Base-by-base conservation (phyloP, 2,329 filamentous ascomycete genomes). In the Penicillium nordicum region DNA sequence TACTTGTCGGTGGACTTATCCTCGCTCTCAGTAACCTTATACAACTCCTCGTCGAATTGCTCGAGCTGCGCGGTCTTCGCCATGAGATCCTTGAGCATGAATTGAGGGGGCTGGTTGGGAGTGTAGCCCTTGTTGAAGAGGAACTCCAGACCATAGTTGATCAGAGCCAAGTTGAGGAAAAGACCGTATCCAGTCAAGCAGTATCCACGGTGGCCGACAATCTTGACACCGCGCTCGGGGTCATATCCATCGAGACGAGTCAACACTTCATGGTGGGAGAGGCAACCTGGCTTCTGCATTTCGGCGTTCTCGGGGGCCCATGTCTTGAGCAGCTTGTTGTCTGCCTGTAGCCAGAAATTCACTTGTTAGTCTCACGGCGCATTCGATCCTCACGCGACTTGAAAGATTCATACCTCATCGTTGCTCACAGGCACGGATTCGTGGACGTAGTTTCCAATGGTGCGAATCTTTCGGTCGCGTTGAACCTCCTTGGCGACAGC, bases 61-160 rank as follows among this genome's bases (percentile, higher is more conserved):
- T 94, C 92, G 27, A 99, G 85, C 77, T 99, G 94, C 2, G 94
- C 94, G 0, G 94, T 99, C 82, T 97, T 97, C 58, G 89, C 92
- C 94, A 99, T 99, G 74, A 91, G 88, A 49, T 96, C 90, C 75
- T 90, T 89, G 61, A 93, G 84, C 90, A 97, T 96, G 80, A 99
- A 95, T 71, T 91, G 92, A 1, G 92, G 92, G 1, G 93, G 88
- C 70, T 94, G 90, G 63, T 93, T 85, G 8, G 90, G 87, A 30
- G 83, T 91, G 76, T 92, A 96, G 55, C 89, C 92, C 74, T 88
- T 89, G 67, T 84, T 81, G 74, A 85, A 85, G 53, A 97, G 85
- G 74, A 96, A 97, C 69, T 96, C 88, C 46, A 97, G 81, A 51
- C 92, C 93, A 72, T 97, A 99, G 78, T 96, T 96, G 76, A 97